Percentiles rank a stretch among this genome's conserved stretches.
These are phyloP conservation scores for Clitopilus hobsonii DNA, from an alignment of 768 basidiomycete genomes.

Conservation along the genomic window DNA sequence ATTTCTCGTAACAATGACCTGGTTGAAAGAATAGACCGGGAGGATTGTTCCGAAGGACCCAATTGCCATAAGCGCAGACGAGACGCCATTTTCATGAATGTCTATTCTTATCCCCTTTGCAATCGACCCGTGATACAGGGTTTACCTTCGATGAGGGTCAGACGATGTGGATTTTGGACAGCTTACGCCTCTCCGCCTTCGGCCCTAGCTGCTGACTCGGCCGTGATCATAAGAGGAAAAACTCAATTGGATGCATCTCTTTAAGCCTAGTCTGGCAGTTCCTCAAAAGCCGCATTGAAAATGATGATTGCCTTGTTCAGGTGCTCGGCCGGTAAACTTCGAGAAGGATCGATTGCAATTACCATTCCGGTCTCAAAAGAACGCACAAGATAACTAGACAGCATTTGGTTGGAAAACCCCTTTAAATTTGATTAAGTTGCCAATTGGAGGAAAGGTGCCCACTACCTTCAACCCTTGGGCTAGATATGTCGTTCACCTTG, in stretches of 20 bases:
- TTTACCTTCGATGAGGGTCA: not conserved
- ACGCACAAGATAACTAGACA: not conserved
- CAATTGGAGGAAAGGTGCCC: conserved; percentile 1
- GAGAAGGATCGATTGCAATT: not conserved
- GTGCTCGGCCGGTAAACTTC: not conserved
- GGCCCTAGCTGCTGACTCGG: not conserved
- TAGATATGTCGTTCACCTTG: conserved; percentile 1
- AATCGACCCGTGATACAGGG: not conserved
- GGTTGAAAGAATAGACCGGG: not conserved
- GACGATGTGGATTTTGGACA: not conserved
- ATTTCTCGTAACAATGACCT: not conserved
- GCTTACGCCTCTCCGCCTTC: not conserved
- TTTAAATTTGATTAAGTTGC: not conserved
- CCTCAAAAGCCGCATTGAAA: not conserved
- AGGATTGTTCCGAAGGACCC: not conserved
- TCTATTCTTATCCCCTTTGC: not conserved
- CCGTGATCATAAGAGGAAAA: not conserved
- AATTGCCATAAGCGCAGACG: not conserved
- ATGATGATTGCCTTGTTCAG: not conserved
- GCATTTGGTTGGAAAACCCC: not conserved
- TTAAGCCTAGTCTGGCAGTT: not conserved
- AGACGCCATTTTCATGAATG: not conserved
- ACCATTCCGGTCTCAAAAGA: not conserved
- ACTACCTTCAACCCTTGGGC: not conserved
- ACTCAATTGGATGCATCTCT: not conserved